phyloP scores from a whole-genome alignment of 768 basidiomycete species.

The Termitomyces sp. region DNA sequence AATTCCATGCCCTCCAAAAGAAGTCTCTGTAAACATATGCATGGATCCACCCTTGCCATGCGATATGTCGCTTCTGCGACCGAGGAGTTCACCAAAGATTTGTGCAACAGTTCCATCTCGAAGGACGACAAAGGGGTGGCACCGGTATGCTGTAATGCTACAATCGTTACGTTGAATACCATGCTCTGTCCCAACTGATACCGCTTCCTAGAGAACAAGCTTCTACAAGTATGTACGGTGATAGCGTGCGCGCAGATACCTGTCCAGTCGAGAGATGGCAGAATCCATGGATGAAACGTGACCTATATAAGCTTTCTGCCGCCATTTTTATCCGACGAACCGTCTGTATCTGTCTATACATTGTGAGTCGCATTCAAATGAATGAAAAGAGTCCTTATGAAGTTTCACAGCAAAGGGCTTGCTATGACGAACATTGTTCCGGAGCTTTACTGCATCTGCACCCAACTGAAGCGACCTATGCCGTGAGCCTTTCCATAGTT shows the following conservation, averaged over 20 bases:
- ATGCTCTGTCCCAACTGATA: conserved; percentile 30
- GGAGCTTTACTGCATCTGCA: conserved; percentile 69
- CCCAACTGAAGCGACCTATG: conserved; percentile 65
- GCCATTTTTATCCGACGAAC: conserved; percentile 99
- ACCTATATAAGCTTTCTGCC: conserved; percentile 93
- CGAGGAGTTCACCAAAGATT: conserved; percentile 71
- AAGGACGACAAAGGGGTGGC: conserved; percentile 95
- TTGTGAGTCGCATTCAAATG: conserved; percentile 71
- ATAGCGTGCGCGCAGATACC: conserved; percentile 39
- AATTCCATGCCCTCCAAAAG: conserved; percentile 65
- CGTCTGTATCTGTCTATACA: conserved; percentile 89
- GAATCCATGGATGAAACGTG: conserved; percentile 95
- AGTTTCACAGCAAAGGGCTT: conserved; percentile 77
- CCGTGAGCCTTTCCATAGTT: conserved; percentile 19
- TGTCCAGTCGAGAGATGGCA: conserved; percentile 94
- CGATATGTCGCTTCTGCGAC: conserved; percentile 89
- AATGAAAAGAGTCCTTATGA: conserved; percentile 84
- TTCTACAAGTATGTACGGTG: not conserved
- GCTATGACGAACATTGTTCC: conserved; percentile 34
- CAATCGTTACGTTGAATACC: conserved; percentile 80
- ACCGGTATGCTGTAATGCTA: conserved; percentile 96
- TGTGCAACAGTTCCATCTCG: conserved; percentile 89
- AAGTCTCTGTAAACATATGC: conserved; percentile 29
- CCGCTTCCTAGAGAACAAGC: conserved; percentile 76
- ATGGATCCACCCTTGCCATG: conserved; percentile 91